phyloP scores from a whole-genome alignment of 306 rosid genomes.

The Urtica urens region DNA sequence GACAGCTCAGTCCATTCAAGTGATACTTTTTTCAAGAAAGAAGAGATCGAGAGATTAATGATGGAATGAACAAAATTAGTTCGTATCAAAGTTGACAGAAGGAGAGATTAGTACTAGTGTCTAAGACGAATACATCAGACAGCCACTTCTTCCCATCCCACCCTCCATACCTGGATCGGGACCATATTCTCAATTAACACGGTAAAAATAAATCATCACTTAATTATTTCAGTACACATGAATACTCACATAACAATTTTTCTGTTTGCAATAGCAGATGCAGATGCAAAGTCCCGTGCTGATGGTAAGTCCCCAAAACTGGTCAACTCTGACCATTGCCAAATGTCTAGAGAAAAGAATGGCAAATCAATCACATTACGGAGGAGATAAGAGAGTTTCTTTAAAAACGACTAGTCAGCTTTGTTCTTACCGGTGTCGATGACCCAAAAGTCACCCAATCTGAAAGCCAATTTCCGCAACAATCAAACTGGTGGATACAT shows the following conservation, averaged over 20 bases:
- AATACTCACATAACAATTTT: conserved; percentile 78
- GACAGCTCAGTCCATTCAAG: conserved; percentile 91
- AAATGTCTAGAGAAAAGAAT: conserved; percentile 50
- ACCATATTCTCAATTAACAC: conserved; percentile 10
- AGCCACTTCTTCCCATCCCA: conserved; percentile 99
- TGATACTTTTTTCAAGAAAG: conserved; percentile 46
- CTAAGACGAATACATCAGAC: conserved; percentile 85
- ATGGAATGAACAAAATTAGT: conserved; percentile 13
- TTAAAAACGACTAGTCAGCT: conserved; percentile 4
- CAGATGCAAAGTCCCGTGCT: conserved; percentile 84
- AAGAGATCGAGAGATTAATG: conserved; percentile 16
- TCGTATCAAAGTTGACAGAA: not conserved
- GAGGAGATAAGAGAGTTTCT: no score
- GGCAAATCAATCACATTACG: conserved; percentile 8
- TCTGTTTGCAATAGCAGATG: conserved; percentile 79
- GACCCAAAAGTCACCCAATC: conserved; percentile 99
- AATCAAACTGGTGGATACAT: no score
- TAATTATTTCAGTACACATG: not conserved
- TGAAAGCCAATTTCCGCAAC: conserved; percentile 25
- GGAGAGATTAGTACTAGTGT: conserved; percentile 54
- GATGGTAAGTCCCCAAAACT: conserved; percentile 94
- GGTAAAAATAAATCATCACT: no score
- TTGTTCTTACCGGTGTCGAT: conserved; percentile 68
- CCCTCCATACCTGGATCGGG: conserved; percentile 78
- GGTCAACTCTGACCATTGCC: conserved; percentile 99